phyloP scores from a whole-genome alignment of 805 yeast species.

The Yarrowia phangngaensis region DNA sequence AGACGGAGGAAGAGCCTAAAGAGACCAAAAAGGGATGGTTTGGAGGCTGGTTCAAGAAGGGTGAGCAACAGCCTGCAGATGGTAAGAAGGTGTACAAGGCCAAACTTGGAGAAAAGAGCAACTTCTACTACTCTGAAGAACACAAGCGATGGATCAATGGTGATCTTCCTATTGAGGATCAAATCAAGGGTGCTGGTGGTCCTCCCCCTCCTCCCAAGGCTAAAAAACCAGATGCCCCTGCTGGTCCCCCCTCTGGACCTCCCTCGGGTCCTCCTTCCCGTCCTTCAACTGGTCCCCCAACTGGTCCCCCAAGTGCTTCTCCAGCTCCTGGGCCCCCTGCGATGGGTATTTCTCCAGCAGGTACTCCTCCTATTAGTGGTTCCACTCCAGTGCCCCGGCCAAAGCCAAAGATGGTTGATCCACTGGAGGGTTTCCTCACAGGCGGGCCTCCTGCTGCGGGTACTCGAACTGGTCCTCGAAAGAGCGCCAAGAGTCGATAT shows the following conservation, averaged over 20 bases:
- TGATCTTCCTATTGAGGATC: conserved; percentile 42
- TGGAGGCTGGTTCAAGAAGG: conserved; percentile 59
- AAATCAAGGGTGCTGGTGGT: conserved; percentile 48
- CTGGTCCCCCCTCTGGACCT: background rate
- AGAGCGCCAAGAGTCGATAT: conserved; percentile 57
- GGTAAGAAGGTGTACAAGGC: conserved; percentile 75
- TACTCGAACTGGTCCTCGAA: conserved; percentile 44
- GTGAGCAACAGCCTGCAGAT: conserved; percentile 45
- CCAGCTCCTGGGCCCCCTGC: conserved; percentile 29
- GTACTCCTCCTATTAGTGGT: conserved; percentile 32
- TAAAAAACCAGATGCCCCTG: conserved; percentile 17
- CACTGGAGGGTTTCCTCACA: conserved; percentile 48
- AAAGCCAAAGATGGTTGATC: conserved; percentile 40
- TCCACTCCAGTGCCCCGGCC: conserved; percentile 33
- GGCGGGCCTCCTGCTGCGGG: conserved; percentile 38
- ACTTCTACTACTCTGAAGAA: conserved; percentile 76
- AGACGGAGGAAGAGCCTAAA: conserved; percentile 33
- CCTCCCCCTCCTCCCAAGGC: conserved; percentile 68
- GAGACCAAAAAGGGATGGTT: conserved; percentile 44
- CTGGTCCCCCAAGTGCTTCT: conserved; percentile 27
- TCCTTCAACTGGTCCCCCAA: conserved; percentile 24
- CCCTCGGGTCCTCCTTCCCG: conserved; percentile 12
- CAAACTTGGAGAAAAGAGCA: conserved; percentile 73
- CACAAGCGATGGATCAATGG: conserved; percentile 83
- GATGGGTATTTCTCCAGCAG: conserved; percentile 24